Percentiles rank a stretch among this genome's conserved stretches.
These are phyloP conservation scores for Didymellaceae sp. DNA, from an alignment of 2,329 filamentous ascomycete species.

Conservation along the genomic window DNA sequence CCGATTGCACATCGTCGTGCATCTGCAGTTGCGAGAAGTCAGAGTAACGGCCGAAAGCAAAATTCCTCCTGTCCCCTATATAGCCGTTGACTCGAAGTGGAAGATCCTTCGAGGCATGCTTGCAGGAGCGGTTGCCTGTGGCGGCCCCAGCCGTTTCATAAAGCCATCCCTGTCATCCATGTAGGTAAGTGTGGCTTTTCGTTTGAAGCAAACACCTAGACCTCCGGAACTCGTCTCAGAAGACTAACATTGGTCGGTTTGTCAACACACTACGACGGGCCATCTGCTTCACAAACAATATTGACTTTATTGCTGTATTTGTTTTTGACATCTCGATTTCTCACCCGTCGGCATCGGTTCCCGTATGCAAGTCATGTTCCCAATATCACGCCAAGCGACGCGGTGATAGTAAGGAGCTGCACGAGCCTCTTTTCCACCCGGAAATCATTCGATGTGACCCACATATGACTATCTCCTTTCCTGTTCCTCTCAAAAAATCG, in stretches of 20 bases:
- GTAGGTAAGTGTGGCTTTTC: constrained; percentile 11
- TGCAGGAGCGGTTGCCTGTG: constrained; percentile 7
- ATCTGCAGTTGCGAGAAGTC: constrained; percentile 13
- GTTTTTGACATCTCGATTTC: background rate
- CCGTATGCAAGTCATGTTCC: constrained; percentile 32
- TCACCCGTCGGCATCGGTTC: constrained; percentile 16
- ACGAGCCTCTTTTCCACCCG: constrained; percentile 24
- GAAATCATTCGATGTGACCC: constrained; percentile 28
- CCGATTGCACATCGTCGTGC: constrained; percentile 18
- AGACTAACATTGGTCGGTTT: background rate
- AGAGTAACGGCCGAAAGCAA: background rate
- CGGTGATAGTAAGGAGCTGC: constrained; percentile 31
- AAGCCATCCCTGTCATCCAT: constrained; percentile 16
- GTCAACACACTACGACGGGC: background rate
- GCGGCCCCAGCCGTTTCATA: constrained; percentile 25
- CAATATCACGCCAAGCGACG: constrained; percentile 41
- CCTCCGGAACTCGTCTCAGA: background rate
- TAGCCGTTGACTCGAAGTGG: background rate
- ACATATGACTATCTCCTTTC: constrained; percentile 26
- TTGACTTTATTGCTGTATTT: background rate
- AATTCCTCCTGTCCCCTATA: background rate
- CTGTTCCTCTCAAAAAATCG: constrained; percentile 22
- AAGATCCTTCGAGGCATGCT: constrained; percentile 1
- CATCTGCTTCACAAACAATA: background rate
- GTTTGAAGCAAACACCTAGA: background rate